Evolutionary conservation across 345 rosid species (phyloP).

Genomic region (Salix udensis): DNA sequence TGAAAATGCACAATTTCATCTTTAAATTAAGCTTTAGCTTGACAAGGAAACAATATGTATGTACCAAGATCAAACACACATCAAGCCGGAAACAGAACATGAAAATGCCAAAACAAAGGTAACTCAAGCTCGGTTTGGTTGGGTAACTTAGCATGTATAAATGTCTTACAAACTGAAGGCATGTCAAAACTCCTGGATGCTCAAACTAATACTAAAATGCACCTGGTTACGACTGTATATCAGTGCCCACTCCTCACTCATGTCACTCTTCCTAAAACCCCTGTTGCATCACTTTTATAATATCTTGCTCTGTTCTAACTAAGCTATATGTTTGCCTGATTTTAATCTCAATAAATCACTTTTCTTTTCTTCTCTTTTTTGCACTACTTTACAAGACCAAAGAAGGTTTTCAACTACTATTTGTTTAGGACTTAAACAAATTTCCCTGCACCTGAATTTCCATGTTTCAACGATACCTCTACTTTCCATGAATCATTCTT

Average conservation of each 20-base stretch:
- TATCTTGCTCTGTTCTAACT: neutral
- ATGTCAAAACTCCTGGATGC: neutral
- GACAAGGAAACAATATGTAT: neutral
- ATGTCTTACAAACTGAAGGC: neutral
- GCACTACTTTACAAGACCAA: neutral
- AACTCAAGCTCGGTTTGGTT: neutral
- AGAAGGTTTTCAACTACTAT: neutral
- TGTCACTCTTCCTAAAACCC: neutral
- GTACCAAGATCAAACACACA: neutral
- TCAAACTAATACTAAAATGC: neutral
- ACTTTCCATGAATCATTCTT: neutral
- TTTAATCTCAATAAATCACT: neutral
- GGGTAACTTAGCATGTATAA: neutral
- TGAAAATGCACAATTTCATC: neutral
- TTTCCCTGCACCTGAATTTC: neutral
- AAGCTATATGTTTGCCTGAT: neutral
- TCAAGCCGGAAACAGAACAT: neutral
- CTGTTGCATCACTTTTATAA: neutral
- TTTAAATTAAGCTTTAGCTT: neutral
- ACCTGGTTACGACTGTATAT: neutral
- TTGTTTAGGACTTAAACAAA: neutral
- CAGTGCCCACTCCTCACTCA: neutral
- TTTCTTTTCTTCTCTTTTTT: neutral
- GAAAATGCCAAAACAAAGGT: neutral
- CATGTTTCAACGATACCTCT: neutral